phyloP scores from a whole-genome alignment of 495 filamentous ascomycete genomes.

The Penicillium turbatum region DNA sequence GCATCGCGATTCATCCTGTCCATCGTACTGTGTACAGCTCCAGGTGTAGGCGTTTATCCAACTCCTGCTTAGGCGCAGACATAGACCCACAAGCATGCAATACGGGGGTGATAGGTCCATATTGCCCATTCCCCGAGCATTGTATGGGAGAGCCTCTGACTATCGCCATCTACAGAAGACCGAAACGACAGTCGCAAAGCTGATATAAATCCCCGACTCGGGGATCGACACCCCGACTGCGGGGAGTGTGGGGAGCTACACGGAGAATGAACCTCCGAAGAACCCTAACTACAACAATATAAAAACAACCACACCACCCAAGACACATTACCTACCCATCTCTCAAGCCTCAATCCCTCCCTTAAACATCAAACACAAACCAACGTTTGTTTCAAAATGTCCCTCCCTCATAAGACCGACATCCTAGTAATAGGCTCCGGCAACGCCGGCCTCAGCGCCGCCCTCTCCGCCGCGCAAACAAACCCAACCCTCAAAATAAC shows the following conservation, averaged over 20 bases:
- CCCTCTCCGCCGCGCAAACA: slow-evolving; percentile 44
- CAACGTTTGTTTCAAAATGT: not conserved
- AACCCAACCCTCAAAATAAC: slow-evolving; percentile 36
- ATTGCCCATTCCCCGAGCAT: not conserved
- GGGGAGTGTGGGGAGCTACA: slow-evolving; percentile 9
- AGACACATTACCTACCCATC: not conserved
- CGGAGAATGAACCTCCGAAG: slow-evolving; percentile 7
- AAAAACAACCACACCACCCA: not conserved
- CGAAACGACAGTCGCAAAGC: not conserved
- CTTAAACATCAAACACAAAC: not conserved
- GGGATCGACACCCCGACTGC: slow-evolving; percentile 8
- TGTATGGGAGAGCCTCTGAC: not conserved
- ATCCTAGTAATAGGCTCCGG: slow-evolving; percentile 54
- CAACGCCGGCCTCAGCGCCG: slow-evolving; percentile 57
- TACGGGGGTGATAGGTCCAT: not conserved
- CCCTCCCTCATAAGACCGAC: slow-evolving; percentile 20
- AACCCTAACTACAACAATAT: slow-evolving; percentile 1
- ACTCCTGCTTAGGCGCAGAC: not conserved
- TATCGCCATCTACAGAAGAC: not conserved
- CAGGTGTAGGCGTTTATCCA: not conserved
- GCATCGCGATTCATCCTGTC: not conserved
- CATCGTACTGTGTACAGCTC: not conserved
- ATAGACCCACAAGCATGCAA: not conserved
- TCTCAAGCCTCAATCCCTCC: not conserved
- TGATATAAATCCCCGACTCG: not conserved